These are phyloP conservation scores for Lotus japonicus DNA, from an alignment of 306 rosid genomes.

Conservation along the genomic window DNA sequence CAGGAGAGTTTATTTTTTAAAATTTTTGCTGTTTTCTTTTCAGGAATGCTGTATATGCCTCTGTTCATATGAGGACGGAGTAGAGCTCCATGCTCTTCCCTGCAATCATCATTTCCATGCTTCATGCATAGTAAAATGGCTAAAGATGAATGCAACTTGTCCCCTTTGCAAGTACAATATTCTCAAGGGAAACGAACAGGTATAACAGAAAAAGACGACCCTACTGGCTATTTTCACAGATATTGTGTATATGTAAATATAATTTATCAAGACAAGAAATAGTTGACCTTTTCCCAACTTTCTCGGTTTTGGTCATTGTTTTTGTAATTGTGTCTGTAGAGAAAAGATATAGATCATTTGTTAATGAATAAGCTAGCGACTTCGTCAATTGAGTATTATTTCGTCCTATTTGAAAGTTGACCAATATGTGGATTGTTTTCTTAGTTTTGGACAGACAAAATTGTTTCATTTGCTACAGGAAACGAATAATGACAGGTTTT, in stretches of 20 bases:
- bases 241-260: slow-evolving; percentile 37
- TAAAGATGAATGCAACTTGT: slow-evolving; percentile 96
- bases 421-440: slow-evolving; percentile 7
- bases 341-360: slow-evolving; percentile 30
- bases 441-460: neutral
- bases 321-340: slow-evolving; percentile 21
- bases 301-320: slow-evolving; percentile 21
- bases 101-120: slow-evolving; percentile 95
- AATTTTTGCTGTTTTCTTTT: neutral
- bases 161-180: slow-evolving; percentile 97
- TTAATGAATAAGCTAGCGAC: slow-evolving; percentile 21
- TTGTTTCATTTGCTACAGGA: neutral
- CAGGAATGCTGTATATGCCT: slow-evolving; percentile 99
- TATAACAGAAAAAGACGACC: slow-evolving; percentile 32
- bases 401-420: neutral
- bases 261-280: slow-evolving; percentile 33
- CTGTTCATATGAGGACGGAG: slow-evolving; percentile 75
- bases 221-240: neutral
- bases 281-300: slow-evolving; percentile 13
- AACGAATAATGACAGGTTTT: neutral
- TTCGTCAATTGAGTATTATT: slow-evolving; percentile 16
- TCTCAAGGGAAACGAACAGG: slow-evolving; percentile 75
- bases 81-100: slow-evolving; percentile 84
- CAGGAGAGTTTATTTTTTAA: neutral
- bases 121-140: slow-evolving; percentile 81